phyloP scores from a whole-genome alignment of 2,329 filamentous ascomycete genomes.

The Mariannaea sp. region DNA sequence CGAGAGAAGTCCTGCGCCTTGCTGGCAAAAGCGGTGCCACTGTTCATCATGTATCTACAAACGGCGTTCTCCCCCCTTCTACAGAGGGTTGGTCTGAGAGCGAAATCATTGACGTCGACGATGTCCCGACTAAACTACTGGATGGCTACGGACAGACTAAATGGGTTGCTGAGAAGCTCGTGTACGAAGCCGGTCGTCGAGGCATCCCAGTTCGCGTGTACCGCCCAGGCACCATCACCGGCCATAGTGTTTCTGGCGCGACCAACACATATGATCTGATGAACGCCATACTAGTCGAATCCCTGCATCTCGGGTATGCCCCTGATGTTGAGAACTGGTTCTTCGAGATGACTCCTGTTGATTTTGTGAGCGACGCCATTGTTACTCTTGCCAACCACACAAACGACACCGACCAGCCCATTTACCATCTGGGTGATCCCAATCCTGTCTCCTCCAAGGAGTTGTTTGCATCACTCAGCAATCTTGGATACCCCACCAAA shows the following conservation, averaged over 20 bases:
- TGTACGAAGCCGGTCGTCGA: slow-evolving; percentile 69
- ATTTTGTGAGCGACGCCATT: slow-evolving; percentile 78
- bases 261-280: slow-evolving; percentile 80
- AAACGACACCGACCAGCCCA: slow-evolving; percentile 62
- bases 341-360: slow-evolving; percentile 82
- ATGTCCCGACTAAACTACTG: slow-evolving; percentile 69
- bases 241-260: slow-evolving; percentile 74
- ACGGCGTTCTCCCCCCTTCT: slow-evolving; percentile 76
- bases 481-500: slow-evolving; percentile 73
- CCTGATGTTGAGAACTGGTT: slow-evolving; percentile 77
- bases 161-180: slow-evolving; percentile 79
- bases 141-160: slow-evolving; percentile 82
- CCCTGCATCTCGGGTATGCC: slow-evolving; percentile 70
- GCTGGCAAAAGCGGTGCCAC: slow-evolving; percentile 71
- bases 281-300: slow-evolving; percentile 77
- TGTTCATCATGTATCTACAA: slow-evolving; percentile 79
- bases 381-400: slow-evolving; percentile 69
- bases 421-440: slow-evolving; percentile 78
- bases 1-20: slow-evolving; percentile 73
- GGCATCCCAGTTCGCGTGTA: slow-evolving; percentile 74
- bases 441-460: slow-evolving; percentile 67
- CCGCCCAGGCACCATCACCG: slow-evolving; percentile 77
- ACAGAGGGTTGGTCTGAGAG: slow-evolving; percentile 73
- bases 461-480: slow-evolving; percentile 66
- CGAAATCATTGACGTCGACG: slow-evolving; percentile 67